A percentile compares a stretch with the other conserved stretches of the same genome.
These are phyloP conservation scores for Kuraishia piskuri DNA, from an alignment of 805 yeast species.

Conservation along the genomic window DNA sequence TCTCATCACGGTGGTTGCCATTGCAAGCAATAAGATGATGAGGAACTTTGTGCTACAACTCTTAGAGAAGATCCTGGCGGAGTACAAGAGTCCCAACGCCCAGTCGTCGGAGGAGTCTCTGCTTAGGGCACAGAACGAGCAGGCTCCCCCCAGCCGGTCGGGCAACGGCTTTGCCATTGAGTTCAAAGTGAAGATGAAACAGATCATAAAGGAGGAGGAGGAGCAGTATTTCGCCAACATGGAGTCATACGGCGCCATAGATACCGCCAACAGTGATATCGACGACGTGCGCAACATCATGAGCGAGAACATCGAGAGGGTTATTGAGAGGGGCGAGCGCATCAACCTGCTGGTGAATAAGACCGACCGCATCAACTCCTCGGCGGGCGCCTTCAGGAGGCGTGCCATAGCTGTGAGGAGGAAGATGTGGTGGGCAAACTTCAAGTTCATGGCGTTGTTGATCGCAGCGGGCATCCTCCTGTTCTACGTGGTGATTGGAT, in stretches of 20 bases:
- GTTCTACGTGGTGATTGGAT: slow-evolving; percentile 37
- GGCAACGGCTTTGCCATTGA: slow-evolving; percentile 25
- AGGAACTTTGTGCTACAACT: slow-evolving; percentile 37
- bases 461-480: slow-evolving; percentile 16
- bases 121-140: slow-evolving; percentile 4
- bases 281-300: slow-evolving; percentile 58
- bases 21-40: slow-evolving; percentile 35
- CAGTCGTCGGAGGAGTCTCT: slow-evolving; percentile 8
- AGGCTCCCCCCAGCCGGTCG: slow-evolving; percentile 2
- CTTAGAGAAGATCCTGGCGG: slow-evolving; percentile 40
- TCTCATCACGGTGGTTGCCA: slow-evolving; percentile 40
- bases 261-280: slow-evolving; percentile 39
- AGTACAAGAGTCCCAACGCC: slow-evolving; percentile 34
- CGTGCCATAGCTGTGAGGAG: slow-evolving; percentile 56
- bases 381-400: slow-evolving; percentile 61
- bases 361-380: slow-evolving; percentile 62
- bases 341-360: slow-evolving; percentile 67
- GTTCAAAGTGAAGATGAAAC: slow-evolving; percentile 48
- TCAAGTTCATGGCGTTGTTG: slow-evolving; percentile 30
- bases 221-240: slow-evolving; percentile 31
- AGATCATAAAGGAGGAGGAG: slow-evolving; percentile 48
- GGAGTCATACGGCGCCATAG: slow-evolving; percentile 19
- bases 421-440: slow-evolving; percentile 62
- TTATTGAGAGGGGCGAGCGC: slow-evolving; percentile 72
- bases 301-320: slow-evolving; percentile 65